Evolutionary conservation across 108 stramenopile genomes (phyloP), one percentile per base, ranked within the genome.

Genomic region (Skeletonema potamos): DNA sequence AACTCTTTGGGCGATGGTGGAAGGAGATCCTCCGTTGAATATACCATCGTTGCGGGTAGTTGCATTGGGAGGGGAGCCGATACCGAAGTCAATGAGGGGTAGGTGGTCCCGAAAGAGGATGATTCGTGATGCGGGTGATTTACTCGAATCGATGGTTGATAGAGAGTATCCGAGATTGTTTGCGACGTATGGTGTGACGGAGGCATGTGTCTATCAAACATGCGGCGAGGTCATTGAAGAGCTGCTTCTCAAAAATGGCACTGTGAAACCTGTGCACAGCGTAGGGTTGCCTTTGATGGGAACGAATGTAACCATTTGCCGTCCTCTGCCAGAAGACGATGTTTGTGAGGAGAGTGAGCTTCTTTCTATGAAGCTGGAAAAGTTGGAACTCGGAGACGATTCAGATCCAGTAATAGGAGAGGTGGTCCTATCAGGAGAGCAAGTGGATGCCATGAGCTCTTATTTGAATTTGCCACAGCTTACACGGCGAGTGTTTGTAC

Each of bases 141-240:
- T 18, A 41, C 39, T n/a, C 13, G 39, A n/a, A 2, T 41, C 2
- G 22, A 2, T 9, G 9, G 9, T 51, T 20, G 48, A 75, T 51
- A 30, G 70, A 12, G 46, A 34, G 1, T 34, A 54, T 27, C 85
- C 83, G 61, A 68, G 84, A n/a, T 60, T 92, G 9, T 82, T 84
- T 17, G 86, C 90, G 3, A 94, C 93, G 30, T 94, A 94, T 63
- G 93, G 93, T 13, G 87, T 89, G 20, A 94, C 93, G 22, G 93
- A 94, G 84, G 93, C 93, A 11, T 94, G 93, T 64, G 93, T 94
- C 9, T 94, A 94, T 70, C 93, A 94, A 74, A 92, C 91, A 1
- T 78, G 72, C 56, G 90, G 90, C 36, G 86, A 87, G 75, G 79
- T 94, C 6, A 57, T 84, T 28, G 24, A 43, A 22, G 44, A 20